These are phyloP conservation scores for Capsaspora owczarzaki DNA, from an alignment of 78 protist genomes.

Conservation along the genomic window DNA sequence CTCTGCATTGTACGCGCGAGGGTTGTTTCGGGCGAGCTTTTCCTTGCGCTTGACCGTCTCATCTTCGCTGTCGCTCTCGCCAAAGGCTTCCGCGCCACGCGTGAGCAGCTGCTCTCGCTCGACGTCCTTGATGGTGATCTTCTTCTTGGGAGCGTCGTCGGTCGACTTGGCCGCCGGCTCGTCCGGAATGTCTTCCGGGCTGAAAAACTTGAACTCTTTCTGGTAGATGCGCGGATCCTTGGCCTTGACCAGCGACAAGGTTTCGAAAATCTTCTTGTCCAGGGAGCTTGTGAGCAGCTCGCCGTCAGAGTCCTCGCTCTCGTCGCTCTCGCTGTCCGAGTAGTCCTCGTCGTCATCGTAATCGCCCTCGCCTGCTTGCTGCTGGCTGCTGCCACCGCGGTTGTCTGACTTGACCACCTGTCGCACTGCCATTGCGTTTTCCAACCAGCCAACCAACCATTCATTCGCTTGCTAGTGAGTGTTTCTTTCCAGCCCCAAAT, in stretches of 20 bases:
- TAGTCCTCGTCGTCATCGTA: neutral
- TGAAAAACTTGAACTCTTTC: neutral
- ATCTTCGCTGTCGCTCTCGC: neutral
- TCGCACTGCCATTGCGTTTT: no score
- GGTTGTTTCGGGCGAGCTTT: neutral
- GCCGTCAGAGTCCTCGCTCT: neutral
- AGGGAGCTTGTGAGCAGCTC: neutral
- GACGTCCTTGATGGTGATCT: neutral
- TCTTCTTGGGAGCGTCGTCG: neutral
- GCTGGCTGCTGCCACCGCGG: no score
- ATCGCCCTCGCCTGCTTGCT: neutral
- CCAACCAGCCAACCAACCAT: no score
- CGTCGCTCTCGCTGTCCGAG: neutral
- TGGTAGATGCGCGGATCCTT: conserved; percentile 8
- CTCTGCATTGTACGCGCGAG: neutral
- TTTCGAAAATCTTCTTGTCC: neutral
- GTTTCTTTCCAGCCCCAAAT: no score
- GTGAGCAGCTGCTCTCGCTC: neutral
- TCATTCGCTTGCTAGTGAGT: no score
- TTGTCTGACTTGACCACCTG: no score
- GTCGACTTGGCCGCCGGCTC: neutral
- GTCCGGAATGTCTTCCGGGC: no score
- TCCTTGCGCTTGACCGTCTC: neutral
- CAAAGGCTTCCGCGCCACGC: neutral
- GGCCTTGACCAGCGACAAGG: neutral